Percentiles rank a stretch among this genome's conserved stretches.
Evolutionary conservation across 208 protist species (phyloP).

Genomic region (Tetramitus jugosus): DNA sequence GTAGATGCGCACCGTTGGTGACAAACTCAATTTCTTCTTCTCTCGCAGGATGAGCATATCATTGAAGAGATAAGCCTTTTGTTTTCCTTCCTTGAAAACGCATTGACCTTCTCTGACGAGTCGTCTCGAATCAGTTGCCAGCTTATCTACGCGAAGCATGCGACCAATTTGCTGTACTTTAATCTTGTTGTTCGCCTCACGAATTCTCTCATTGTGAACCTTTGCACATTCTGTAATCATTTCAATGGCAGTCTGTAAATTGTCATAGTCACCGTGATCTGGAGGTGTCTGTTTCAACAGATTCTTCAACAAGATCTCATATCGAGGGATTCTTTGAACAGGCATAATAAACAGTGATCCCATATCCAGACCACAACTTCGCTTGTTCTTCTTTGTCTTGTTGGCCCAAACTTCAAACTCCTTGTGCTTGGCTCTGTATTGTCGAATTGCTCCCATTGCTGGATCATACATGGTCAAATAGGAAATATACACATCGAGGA

Average conservation of each 20-base stretch:
- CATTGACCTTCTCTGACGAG: neutral
- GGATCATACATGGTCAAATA: neutral
- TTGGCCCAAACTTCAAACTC: neutral
- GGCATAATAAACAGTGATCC: neutral
- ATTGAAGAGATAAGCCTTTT: slow-evolving; percentile 12
- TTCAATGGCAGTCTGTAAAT: neutral
- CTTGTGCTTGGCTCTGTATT: neutral
- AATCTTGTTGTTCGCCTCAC: neutral
- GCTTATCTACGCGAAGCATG: neutral
- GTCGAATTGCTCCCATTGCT: neutral
- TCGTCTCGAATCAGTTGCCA: neutral
- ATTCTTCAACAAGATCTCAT: neutral
- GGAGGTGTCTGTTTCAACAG: neutral
- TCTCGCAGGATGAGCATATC: neutral
- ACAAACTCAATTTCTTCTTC: no score
- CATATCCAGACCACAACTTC: neutral
- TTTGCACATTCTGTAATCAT: neutral
- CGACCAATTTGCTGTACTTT: neutral
- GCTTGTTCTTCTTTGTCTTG: neutral
- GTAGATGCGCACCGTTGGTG: no score
- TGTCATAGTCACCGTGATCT: neutral
- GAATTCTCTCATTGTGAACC: neutral
- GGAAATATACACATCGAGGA: slow-evolving; percentile 1
- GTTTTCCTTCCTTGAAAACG: neutral
- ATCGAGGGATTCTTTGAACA: slow-evolving; percentile 3